Conservation (phyloP, 495 filamentous ascomycete species). For the Chaetomium fimeti region DNA sequence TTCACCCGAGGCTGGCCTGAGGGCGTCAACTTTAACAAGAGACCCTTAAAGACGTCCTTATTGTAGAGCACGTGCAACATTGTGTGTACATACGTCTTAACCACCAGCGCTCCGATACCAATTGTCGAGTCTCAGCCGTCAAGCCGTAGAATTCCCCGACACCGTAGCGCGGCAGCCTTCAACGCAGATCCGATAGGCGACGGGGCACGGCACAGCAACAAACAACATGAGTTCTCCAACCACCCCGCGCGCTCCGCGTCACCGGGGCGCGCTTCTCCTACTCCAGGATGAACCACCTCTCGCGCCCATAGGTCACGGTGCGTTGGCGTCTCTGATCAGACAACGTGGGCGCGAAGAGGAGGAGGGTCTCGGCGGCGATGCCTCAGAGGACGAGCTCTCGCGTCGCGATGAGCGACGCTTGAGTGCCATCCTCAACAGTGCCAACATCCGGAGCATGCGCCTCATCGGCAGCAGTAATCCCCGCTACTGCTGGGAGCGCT, state of each 20-base stretch:
- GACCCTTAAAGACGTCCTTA: no score
- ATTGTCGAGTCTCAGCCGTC: no score
- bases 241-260: slow-evolving; percentile 21
- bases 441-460: slow-evolving; percentile 72
- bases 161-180: no score
- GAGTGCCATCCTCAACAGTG: slow-evolving; percentile 58
- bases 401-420: slow-evolving; percentile 51
- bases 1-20: not conserved
- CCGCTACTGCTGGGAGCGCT: slow-evolving; percentile 69
- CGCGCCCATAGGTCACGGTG: slow-evolving; percentile 33
- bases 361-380: slow-evolving; percentile 18
- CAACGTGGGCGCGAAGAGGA: slow-evolving; percentile 38
- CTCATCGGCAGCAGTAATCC: slow-evolving; percentile 76
- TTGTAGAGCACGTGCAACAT: no score
- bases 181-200: no score
- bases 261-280: slow-evolving; percentile 34
- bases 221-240: slow-evolving; percentile 22
- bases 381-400: slow-evolving; percentile 37
- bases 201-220: no score
- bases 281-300: slow-evolving; percentile 41
- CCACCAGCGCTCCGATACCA: no score
- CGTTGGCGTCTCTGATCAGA: slow-evolving; percentile 41
- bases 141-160: no score
- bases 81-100: no score
- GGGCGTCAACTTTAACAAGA: not conserved